These are phyloP conservation scores for Cystobasidium ongulense DNA, from an alignment of 768 basidiomycete genomes.

Conservation along the genomic window DNA sequence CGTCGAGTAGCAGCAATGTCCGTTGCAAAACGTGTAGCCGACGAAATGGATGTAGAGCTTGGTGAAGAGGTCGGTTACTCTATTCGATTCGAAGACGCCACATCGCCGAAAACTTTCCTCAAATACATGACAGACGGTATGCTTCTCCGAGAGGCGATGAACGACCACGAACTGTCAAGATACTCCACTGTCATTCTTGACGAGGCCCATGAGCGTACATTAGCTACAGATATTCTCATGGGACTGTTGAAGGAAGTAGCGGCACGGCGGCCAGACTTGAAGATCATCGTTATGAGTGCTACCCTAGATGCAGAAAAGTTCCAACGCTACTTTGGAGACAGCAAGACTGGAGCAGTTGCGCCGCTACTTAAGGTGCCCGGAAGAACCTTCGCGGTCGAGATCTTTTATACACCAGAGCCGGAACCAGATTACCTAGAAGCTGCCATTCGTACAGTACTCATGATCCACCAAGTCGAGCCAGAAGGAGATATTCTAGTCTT, in stretches of 20 bases:
- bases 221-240: constrained; percentile 98
- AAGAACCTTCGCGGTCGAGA: constrained; percentile 88
- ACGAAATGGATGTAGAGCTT: constrained; percentile 95
- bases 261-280: constrained; percentile 73
- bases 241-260: constrained; percentile 80
- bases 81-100: constrained; percentile 97
- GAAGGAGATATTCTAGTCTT: constrained; percentile 87
- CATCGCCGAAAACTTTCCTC: constrained; percentile 81
- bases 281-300: constrained; percentile 97
- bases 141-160: constrained; percentile 68
- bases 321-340: constrained; percentile 73
- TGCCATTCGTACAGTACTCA: constrained; percentile 86
- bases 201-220: constrained; percentile 95
- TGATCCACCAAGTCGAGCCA: constrained; percentile 94
- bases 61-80: constrained; percentile 95
- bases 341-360: constrained; percentile 41
- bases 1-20: constrained; percentile 95
- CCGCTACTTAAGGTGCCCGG: constrained; percentile 56
- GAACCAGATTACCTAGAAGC: constrained; percentile 80
- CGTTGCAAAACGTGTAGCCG: constrained; percentile 94
- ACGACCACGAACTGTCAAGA: constrained; percentile 74
- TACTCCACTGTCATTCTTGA: constrained; percentile 98
- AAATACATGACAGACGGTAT: constrained; percentile 99
- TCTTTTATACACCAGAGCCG: constrained; percentile 47
- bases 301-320: constrained; percentile 95